Evolutionary conservation across 306 rosid species (phyloP).

Genomic region (Castanea mollissima): DNA sequence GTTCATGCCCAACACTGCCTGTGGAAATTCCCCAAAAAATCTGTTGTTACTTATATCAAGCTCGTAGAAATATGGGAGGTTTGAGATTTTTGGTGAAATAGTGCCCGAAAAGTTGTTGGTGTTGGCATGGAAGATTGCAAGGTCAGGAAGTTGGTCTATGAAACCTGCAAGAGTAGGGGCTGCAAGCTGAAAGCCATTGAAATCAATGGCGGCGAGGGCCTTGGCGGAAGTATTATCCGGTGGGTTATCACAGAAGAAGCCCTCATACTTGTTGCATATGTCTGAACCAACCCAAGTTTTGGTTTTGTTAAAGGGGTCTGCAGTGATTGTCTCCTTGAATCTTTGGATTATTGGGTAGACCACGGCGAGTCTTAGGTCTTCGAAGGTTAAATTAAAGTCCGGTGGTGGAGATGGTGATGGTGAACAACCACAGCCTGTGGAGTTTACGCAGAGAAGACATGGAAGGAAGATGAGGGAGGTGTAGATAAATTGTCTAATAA

Average conservation of each 20-base stretch:
- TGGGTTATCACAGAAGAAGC: slow-evolving; percentile 46
- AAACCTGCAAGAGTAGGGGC: slow-evolving; percentile 48
- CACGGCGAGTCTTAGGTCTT: slow-evolving; percentile 31
- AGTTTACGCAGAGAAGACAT: slow-evolving; percentile 15
- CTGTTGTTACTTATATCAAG: slow-evolving; percentile 51
- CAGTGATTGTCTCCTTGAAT: slow-evolving; percentile 40
- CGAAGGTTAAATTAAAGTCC: slow-evolving; percentile 29
- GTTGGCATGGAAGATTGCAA: slow-evolving; percentile 53
- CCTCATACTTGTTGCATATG: slow-evolving; percentile 35
- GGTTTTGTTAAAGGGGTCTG: slow-evolving; percentile 43
- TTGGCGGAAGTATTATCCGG: slow-evolving; percentile 37
- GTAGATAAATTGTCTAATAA: slow-evolving; percentile 6
- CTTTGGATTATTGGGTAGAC: slow-evolving; percentile 38
- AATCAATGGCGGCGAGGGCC: slow-evolving; percentile 36
- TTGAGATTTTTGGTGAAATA: slow-evolving; percentile 29
- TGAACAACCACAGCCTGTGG: slow-evolving; percentile 19
- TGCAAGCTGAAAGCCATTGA: slow-evolving; percentile 48
- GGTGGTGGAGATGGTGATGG: slow-evolving; percentile 19
- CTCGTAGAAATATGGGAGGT: slow-evolving; percentile 37
- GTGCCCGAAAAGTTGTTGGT: slow-evolving; percentile 50
- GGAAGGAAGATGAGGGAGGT: slow-evolving; percentile 20
- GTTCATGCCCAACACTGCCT: slow-evolving; percentile 13
- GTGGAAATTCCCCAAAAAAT: slow-evolving; percentile 36
- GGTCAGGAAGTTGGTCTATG: slow-evolving; percentile 39
- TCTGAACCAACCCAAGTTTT: slow-evolving; percentile 45